phyloP scores from a whole-genome alignment of 345 rosid species.

The Aethionema arabicum region DNA sequence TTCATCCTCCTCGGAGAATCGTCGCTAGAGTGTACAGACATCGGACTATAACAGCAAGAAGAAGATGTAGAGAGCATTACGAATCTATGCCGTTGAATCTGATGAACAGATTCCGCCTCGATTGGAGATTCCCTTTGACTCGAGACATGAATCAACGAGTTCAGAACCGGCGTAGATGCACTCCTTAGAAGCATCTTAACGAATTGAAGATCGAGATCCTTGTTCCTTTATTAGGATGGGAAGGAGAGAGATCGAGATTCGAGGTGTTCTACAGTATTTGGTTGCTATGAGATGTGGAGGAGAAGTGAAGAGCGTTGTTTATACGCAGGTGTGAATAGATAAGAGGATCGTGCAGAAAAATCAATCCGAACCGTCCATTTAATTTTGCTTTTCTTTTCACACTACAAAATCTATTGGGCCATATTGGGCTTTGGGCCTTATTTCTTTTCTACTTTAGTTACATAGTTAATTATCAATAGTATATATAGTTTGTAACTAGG shows the following conservation, averaged over 20 bases:
- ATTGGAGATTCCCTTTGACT: slow-evolving; percentile 46
- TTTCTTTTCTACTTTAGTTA: no score
- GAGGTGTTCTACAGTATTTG: neutral
- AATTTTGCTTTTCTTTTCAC: neutral
- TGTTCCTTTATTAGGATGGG: neutral
- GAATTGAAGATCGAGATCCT: neutral
- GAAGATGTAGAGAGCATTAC: slow-evolving; percentile 41
- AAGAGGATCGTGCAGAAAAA: neutral
- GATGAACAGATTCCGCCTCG: slow-evolving; percentile 45
- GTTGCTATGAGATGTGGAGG: neutral
- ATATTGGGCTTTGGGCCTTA: no score
- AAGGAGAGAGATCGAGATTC: slow-evolving; percentile 8
- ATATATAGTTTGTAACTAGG: no score
- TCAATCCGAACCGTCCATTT: slow-evolving; percentile 27
- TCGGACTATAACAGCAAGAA: slow-evolving; percentile 37
- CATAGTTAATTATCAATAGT: no score
- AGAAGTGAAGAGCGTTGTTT: slow-evolving; percentile 19
- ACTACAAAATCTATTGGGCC: no score
- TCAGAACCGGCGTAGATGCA: slow-evolving; percentile 69
- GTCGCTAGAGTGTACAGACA: slow-evolving; percentile 34
- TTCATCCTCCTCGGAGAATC: slow-evolving; percentile 42
- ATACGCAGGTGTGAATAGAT: neutral
- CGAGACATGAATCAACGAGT: slow-evolving; percentile 51
- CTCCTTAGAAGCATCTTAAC: slow-evolving; percentile 64
- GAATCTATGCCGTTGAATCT: slow-evolving; percentile 36